These are phyloP conservation scores for Calonectria multiphialidica DNA, from an alignment of 2,329 filamentous ascomycete genomes.

Conservation along the genomic window DNA sequence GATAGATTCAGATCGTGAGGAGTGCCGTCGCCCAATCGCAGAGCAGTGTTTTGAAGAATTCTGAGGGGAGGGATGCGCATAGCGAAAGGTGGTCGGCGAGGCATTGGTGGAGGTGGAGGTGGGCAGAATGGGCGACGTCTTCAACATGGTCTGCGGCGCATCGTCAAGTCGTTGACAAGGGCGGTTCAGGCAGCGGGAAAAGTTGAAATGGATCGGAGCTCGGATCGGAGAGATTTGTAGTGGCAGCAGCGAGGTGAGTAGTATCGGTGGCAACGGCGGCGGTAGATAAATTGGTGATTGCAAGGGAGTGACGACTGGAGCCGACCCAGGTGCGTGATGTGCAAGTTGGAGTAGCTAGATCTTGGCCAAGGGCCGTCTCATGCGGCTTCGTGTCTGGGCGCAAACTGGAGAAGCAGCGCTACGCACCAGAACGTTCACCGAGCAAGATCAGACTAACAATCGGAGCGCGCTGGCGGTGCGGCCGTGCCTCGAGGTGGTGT, in stretches of 20 bases:
- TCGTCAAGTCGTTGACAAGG: conserved; percentile 49
- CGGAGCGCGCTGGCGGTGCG: conserved; percentile 14
- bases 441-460: conserved; percentile 39
- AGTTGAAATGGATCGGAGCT: conserved; percentile 26
- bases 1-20: conserved; percentile 38
- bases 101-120: conserved; percentile 63
- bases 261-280: background rate
- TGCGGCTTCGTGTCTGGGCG: conserved; percentile 40
- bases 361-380: conserved; percentile 40
- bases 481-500: conserved; percentile 25
- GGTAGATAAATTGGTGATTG: conserved; percentile 11
- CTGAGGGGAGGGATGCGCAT: conserved; percentile 46
- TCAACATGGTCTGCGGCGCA: conserved; percentile 69
- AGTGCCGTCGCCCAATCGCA: conserved; percentile 42
- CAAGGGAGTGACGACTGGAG: conserved; percentile 10
- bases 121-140: conserved; percentile 66
- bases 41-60: conserved; percentile 41
- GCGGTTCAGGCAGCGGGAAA: conserved; percentile 2
- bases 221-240: conserved; percentile 29
- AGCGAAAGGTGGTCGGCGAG: conserved; percentile 61
- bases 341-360: conserved; percentile 40
- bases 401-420: conserved; percentile 38
- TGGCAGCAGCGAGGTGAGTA: conserved; percentile 1
- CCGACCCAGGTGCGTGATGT: conserved; percentile 22
- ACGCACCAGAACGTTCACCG: conserved; percentile 49